These are phyloP conservation scores for Guadua angustifolia DNA, from an alignment of 176 grass and related monocot species.

Conservation along the genomic window DNA sequence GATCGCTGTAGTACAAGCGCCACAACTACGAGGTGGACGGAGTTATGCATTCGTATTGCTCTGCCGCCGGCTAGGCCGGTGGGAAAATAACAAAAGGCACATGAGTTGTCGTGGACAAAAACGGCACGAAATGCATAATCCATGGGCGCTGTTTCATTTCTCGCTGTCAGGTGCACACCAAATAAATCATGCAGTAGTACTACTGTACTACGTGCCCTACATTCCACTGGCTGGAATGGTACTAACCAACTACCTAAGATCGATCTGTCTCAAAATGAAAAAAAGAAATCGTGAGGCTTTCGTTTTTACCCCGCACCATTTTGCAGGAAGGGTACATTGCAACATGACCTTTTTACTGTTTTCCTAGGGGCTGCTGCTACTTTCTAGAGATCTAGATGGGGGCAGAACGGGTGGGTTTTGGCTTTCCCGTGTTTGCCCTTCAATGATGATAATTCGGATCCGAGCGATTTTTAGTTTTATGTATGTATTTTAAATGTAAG, in stretches of 20 bases:
- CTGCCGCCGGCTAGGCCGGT: neutral
- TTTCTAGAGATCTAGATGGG: no score
- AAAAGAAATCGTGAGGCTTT: neutral
- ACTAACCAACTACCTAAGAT: conserved; percentile 27
- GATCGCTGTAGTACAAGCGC: neutral
- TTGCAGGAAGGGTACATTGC: neutral
- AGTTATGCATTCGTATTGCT: neutral
- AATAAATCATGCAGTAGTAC: neutral
- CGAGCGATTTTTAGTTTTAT: no score
- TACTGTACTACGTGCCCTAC: conserved; percentile 4
- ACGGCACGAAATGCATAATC: conserved; percentile 6
- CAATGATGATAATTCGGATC: no score
- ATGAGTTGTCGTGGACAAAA: conserved; percentile 44
- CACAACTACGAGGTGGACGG: neutral
- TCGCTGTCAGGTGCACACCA: neutral
- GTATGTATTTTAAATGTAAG: no score
- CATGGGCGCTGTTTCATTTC: neutral
- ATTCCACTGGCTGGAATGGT: conserved; percentile 28
- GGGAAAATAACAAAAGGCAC: conserved; percentile 20
- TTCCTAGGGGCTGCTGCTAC: neutral
- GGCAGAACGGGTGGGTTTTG: no score
- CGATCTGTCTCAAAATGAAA: neutral
- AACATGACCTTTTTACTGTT: neutral
- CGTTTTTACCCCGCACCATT: neutral
- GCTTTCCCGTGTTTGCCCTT: no score